Conservation (phyloP, 768 basidiomycete genomes). For the Favolaschia claudopus region DNA sequence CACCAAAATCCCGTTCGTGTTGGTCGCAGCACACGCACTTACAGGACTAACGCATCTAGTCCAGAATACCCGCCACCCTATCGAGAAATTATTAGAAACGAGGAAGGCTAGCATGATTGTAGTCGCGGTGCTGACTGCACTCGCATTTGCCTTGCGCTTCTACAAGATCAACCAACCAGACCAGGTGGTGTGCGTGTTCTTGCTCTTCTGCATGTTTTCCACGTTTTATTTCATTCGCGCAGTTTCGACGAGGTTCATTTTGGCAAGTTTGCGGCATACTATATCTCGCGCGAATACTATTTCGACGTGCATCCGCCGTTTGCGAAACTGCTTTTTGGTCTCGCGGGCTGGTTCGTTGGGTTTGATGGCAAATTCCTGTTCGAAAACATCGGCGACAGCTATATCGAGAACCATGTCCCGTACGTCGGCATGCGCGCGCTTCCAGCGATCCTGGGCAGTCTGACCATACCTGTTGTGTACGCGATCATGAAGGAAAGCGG, state of each 20-base stretch:
- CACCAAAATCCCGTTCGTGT: slow-evolving; percentile 23
- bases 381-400: slow-evolving; percentile 95
- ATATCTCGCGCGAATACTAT: slow-evolving; percentile 93
- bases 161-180: slow-evolving; percentile 95
- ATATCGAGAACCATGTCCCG: slow-evolving; percentile 85
- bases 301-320: slow-evolving; percentile 99
- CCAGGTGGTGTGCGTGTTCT: slow-evolving; percentile 83
- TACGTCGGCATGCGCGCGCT: slow-evolving; percentile 94
- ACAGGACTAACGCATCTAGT: not conserved
- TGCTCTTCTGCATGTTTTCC: not conserved
- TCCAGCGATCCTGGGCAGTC: slow-evolving; percentile 88
- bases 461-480: slow-evolving; percentile 92
- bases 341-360: slow-evolving; percentile 96
- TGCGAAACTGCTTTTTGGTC: slow-evolving; percentile 92
- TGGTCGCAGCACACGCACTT: not conserved
- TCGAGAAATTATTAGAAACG: slow-evolving; percentile 71
- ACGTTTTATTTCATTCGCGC: slow-evolving; percentile 3
- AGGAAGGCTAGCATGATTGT: slow-evolving; percentile 66
- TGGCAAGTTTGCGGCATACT: slow-evolving; percentile 96
- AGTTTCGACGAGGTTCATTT: slow-evolving; percentile 99
- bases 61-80: slow-evolving; percentile 62
- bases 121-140: slow-evolving; percentile 69
- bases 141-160: slow-evolving; percentile 87
- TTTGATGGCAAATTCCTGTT: slow-evolving; percentile 95
- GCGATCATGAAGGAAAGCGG: slow-evolving; percentile 98